phyloP scores from a whole-genome alignment of 2,329 filamentous ascomycete species.

The Leptographium lundbergii region DNA sequence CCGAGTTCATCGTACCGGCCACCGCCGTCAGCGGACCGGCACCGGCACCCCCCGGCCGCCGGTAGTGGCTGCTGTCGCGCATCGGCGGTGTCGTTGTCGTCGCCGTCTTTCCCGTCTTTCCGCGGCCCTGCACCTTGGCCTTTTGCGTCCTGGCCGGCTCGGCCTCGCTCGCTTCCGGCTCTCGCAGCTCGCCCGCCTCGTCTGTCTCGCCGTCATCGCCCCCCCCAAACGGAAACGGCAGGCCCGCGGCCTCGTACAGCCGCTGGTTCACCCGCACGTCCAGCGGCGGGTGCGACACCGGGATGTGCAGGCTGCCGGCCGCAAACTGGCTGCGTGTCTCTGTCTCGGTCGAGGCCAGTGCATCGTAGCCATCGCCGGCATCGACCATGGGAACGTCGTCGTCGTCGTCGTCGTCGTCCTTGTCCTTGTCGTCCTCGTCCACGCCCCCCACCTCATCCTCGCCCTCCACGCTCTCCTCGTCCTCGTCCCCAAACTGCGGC shows the following conservation, averaged over 20 bases:
- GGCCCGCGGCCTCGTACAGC: slow-evolving; percentile 26
- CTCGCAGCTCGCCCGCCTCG: slow-evolving; percentile 2
- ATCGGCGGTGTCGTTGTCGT: background rate
- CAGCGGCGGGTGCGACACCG: slow-evolving; percentile 22
- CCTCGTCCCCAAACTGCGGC: slow-evolving; percentile 26
- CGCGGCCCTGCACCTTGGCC: too few relatives aligned
- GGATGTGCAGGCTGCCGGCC: slow-evolving; percentile 21
- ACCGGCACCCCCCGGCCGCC: slow-evolving; percentile 26
- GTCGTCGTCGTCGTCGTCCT: slow-evolving; percentile 12
- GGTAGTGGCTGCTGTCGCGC: background rate
- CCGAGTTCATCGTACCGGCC: slow-evolving; percentile 40
- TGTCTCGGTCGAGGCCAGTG: slow-evolving; percentile 6
- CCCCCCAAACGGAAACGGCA: slow-evolving; percentile 19
- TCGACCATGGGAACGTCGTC: background rate
- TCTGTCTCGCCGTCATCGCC: slow-evolving; percentile 15
- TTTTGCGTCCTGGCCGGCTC: too few relatives aligned
- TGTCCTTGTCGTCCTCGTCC: too few relatives aligned
- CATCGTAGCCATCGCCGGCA: background rate
- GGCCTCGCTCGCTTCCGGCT: background rate
- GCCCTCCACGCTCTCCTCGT: slow-evolving; percentile 1
- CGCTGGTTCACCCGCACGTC: slow-evolving; percentile 31
- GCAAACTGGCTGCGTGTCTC: slow-evolving; percentile 19
- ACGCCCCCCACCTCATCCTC: slow-evolving; percentile 3
- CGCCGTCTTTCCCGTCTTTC: background rate
- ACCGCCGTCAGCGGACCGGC: slow-evolving; percentile 31